These are phyloP conservation scores for Solanum corneliomulleri DNA, from an alignment of 257 asterid genomes.

Conservation along the genomic window DNA sequence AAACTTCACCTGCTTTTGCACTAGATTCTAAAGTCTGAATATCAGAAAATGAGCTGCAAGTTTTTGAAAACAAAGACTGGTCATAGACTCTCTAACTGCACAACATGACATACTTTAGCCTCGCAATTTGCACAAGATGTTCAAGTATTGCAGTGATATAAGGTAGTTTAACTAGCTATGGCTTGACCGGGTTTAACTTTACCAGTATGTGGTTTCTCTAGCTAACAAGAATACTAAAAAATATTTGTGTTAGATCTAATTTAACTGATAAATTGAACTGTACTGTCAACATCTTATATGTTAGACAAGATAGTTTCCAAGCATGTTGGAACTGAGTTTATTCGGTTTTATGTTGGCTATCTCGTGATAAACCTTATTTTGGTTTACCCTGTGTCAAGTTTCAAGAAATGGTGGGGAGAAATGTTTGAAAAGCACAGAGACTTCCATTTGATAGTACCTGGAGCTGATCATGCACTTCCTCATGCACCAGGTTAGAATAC, in stretches of 20 bases:
- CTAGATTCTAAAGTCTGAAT: background rate
- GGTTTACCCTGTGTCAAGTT: background rate
- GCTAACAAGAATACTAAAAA: background rate
- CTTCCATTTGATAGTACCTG: background rate
- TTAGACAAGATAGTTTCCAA: background rate
- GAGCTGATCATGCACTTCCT: slow-evolving; percentile 1
- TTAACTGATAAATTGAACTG: background rate
- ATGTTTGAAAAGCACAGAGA: background rate
- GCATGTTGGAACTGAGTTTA: background rate
- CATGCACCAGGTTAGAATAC: slow-evolving; percentile 60
- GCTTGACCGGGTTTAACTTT: background rate
- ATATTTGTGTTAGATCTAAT: background rate
- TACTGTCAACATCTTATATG: background rate
- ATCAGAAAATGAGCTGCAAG: background rate
- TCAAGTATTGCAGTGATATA: background rate
- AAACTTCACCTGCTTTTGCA: background rate
- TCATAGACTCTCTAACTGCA: background rate
- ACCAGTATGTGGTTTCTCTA: background rate
- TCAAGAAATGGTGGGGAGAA: background rate
- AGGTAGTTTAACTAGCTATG: background rate
- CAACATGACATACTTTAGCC: background rate
- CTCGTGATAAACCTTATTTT: background rate
- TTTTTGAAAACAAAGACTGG: background rate
- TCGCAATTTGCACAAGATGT: background rate
- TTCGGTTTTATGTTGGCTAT: background rate